Evolutionary conservation across 2,329 filamentous ascomycete genomes (phyloP), one percentile per base, ranked within the genome.

Genomic region (Arthrinium puccinioides): DNA sequence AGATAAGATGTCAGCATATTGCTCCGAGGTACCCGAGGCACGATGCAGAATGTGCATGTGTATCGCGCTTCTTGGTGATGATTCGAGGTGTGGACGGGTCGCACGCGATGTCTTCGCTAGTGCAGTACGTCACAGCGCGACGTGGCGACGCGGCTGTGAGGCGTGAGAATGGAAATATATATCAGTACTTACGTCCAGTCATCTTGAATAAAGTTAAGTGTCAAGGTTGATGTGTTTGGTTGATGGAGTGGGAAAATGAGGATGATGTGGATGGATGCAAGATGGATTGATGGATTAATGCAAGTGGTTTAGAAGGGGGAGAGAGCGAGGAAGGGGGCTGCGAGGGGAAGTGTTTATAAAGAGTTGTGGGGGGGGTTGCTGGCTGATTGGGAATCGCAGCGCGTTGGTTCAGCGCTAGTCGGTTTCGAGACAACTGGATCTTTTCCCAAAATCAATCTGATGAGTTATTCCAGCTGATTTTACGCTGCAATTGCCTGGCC

Each of bases 181-280:
- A n/a, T n/a, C 40, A 50, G 48, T 54, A 79, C 78, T 79, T 75
- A 82, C 78, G 78, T 79, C 78, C 78, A 79, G 78, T 82, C 78
- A 82, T 83, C 45, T 65, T 80, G 74, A 70, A 54, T 48, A 49
- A 57, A 43, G 55, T 52, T 50, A 45, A 42, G 39, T 33, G 33
- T 38, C 51, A 39, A 40, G 47, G 50, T 48, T 37, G 37, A 39
- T 41, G 39, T 47, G 46, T 27, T 44, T 46, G 47, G 37, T 42
- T 52, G 47, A 62, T 55, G 53, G 52, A 44, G 44, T 46, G 42
- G 43, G n/a, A 27, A 27, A 24, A 25, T 13, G 31, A 23, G 20
- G 20, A 23, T 23, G 20, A 24, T 33, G 31, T 33, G 21, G 31
- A 33, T 26, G 33, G 16, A 36, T 36, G 23, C 19, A 25, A 19